phyloP scores from a whole-genome alignment of 176 grass and related monocot genomes.

The Zizania latifolia region DNA sequence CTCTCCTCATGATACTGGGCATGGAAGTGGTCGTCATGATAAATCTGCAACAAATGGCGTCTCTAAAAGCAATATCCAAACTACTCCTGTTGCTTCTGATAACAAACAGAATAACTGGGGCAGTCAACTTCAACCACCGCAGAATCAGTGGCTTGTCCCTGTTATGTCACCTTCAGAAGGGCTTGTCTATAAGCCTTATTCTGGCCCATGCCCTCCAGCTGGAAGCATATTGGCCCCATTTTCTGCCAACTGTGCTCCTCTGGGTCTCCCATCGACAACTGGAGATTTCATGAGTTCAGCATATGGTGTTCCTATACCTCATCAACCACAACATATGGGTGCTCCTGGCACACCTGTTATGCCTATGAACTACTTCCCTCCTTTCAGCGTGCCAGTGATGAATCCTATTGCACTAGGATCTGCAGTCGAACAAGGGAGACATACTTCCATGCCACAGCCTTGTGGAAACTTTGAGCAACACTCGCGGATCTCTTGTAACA shows the following conservation, averaged over 20 bases:
- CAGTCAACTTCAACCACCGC: conserved; percentile 22
- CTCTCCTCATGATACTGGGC: conserved; percentile 37
- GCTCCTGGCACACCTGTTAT: conserved; percentile 37
- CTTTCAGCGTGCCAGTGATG: conserved; percentile 60
- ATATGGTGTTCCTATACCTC: conserved; percentile 48
- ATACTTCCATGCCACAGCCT: conserved; percentile 28
- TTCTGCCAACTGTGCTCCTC: conserved; percentile 47
- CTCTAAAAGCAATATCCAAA: conserved; percentile 13
- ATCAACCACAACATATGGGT: conserved; percentile 53
- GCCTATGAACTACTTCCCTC: conserved; percentile 59
- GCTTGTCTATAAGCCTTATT: conserved; percentile 85
- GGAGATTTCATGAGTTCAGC: conserved; percentile 62
- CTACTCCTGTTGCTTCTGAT: conserved; percentile 25
- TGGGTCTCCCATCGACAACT: conserved; percentile 37
- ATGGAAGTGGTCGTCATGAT: conserved; percentile 9
- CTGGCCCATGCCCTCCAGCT: conserved; percentile 63
- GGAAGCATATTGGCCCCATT: conserved; percentile 73
- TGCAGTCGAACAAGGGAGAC: conserved; percentile 55
- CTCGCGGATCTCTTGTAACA: conserved; percentile 52
- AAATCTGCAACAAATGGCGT: conserved; percentile 8
- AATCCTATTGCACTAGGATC: conserved; percentile 41
- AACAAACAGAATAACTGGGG: conserved; percentile 51
- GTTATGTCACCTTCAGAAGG: conserved; percentile 87
- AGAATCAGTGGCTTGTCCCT: conserved; percentile 83
- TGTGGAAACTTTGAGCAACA: conserved; percentile 39